Evolutionary conservation across 208 protist genomes (phyloP).

Genomic region (Trypanosomatidae sp.): DNA sequence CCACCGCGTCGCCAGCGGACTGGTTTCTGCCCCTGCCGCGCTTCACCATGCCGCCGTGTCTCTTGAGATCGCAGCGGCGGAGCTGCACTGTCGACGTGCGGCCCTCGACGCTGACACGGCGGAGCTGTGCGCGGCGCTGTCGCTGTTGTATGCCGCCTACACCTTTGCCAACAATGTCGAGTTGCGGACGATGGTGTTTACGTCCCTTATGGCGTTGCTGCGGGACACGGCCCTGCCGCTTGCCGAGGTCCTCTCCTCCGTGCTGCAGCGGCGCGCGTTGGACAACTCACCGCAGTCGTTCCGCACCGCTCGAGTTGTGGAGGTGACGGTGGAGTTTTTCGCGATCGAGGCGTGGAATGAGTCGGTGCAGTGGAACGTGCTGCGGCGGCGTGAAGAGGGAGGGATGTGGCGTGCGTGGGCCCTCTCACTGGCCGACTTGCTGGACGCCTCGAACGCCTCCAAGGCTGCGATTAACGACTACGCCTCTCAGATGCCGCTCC

Average conservation of each 20-base stretch:
- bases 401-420: conserved; percentile 24
- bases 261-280: no score
- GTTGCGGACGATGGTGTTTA: no score
- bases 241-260: no score
- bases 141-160: no score
- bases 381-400: conserved; percentile 13
- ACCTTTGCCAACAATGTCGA: no score
- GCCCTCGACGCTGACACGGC: no score
- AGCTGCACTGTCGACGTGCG: no score
- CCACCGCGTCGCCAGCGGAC: neutral
- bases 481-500: conserved; percentile 35
- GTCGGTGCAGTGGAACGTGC: conserved; percentile 39
- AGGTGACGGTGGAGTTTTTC: conserved; percentile 61
- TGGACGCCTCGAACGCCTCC: conserved; percentile 23
- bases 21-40: neutral
- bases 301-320: neutral
- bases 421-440: conserved; percentile 9
- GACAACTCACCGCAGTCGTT: no score
- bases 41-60: conserved; percentile 5
- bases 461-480: conserved; percentile 32
- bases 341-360: conserved; percentile 79
- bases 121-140: no score
- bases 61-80: neutral
- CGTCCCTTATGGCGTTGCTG: no score
- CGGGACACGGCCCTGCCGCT: no score